Evolutionary conservation across 345 rosid genomes (phyloP).

Genomic region (Gossypium turneri): DNA sequence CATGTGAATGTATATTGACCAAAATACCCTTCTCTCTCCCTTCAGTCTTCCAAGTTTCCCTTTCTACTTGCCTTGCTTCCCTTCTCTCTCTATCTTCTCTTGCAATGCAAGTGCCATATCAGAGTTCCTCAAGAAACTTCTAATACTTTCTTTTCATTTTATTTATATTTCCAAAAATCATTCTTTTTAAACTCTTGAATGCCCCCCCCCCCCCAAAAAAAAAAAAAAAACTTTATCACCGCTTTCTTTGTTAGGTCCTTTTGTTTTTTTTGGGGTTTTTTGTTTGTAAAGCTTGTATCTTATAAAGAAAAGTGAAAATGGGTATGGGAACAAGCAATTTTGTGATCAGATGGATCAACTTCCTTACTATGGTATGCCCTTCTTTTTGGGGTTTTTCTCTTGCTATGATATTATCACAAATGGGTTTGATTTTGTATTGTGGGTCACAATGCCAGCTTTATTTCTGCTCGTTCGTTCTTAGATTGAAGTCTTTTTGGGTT

Average conservation of each 20-base stretch:
- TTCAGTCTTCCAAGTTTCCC: conserved; percentile 2
- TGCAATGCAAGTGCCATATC: conserved; percentile 26
- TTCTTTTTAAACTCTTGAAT: background rate
- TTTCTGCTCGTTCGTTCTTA: background rate
- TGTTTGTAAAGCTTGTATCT: background rate
- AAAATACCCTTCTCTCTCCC: conserved; percentile 24
- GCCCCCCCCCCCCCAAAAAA: background rate
- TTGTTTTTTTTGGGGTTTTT: conserved; percentile 8
- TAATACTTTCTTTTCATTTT: background rate
- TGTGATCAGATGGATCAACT: conserved; percentile 89
- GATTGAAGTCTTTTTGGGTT: background rate
- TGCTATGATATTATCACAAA: background rate
- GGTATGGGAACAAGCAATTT: conserved; percentile 85
- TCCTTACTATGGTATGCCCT: conserved; percentile 72
- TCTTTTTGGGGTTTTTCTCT: background rate
- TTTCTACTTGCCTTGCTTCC: conserved; percentile 1
- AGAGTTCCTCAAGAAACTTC: conserved; percentile 13
- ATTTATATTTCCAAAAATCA: background rate
- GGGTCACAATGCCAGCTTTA: background rate
- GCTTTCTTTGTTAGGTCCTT: background rate
- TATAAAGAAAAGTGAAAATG: conserved; percentile 34
- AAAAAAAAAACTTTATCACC: too few relatives aligned
- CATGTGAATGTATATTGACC: conserved; percentile 21
- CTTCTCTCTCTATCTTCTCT: conserved; percentile 15
- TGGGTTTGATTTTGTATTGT: conserved; percentile 20